Conservation (phyloP, 768 basidiomycete species). For the Naganishia onofrii region DNA sequence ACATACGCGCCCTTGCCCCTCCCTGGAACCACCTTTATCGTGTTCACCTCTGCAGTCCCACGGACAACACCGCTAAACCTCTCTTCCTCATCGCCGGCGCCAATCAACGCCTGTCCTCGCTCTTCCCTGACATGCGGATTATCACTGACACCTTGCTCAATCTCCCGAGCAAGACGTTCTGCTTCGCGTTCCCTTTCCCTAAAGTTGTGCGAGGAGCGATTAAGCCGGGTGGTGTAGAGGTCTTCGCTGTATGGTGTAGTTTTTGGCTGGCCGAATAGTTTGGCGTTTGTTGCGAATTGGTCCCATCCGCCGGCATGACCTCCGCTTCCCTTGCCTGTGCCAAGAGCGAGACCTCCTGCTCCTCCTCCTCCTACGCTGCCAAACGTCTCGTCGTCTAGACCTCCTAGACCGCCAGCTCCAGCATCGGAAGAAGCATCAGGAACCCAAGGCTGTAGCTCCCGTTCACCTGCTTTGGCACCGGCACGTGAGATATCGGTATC, state of each 20-base stretch:
- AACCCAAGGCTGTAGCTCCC: slow-evolving; percentile 12
- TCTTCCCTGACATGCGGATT: slow-evolving; percentile 92
- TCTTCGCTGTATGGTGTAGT: slow-evolving; percentile 85
- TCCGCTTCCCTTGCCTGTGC: neutral
- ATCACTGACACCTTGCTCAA: slow-evolving; percentile 62
- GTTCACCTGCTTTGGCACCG: neutral
- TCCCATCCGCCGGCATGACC: slow-evolving; percentile 41
- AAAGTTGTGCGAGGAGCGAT: slow-evolving; percentile 72
- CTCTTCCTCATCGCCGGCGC: slow-evolving; percentile 90
- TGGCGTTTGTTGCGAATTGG: slow-evolving; percentile 50
- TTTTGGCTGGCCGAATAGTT: slow-evolving; percentile 77
- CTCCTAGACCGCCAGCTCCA: neutral
- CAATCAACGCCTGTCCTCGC: slow-evolving; percentile 57
- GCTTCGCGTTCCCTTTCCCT: slow-evolving; percentile 85
- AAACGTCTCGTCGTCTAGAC: slow-evolving; percentile 14
- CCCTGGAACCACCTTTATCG: slow-evolving; percentile 48
- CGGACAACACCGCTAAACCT: slow-evolving; percentile 84
- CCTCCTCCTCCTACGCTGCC: neutral
- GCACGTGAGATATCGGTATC: slow-evolving; percentile 20
- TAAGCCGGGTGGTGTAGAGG: slow-evolving; percentile 87
- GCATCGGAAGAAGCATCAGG: neutral
- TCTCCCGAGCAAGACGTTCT: slow-evolving; percentile 83
- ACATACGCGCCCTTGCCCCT: slow-evolving; percentile 79
- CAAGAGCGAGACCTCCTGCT: neutral
- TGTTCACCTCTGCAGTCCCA: too few species aligned